These are phyloP conservation scores for Naganishia friedmannii DNA, from an alignment of 768 basidiomycete genomes.

Conservation along the genomic window DNA sequence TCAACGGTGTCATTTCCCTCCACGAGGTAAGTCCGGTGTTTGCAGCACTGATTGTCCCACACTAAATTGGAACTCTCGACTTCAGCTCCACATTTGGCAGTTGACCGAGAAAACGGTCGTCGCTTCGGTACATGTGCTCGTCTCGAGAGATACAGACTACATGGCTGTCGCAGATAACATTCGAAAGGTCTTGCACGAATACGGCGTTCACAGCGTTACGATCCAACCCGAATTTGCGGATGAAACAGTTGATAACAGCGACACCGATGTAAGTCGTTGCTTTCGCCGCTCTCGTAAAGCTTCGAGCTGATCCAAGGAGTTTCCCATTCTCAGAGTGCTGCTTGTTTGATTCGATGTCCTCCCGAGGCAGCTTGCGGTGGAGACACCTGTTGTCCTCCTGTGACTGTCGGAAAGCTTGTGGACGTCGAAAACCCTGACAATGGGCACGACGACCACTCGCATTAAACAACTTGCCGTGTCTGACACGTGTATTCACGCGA, in stretches of 20 bases:
- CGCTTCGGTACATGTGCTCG: slow-evolving; percentile 90
- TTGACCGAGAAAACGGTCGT: slow-evolving; percentile 91
- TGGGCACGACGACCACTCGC: slow-evolving; percentile 3
- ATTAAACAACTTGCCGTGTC: neutral
- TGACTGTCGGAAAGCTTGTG: slow-evolving; percentile 36
- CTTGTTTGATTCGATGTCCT: slow-evolving; percentile 50
- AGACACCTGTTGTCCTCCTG: slow-evolving; percentile 49
- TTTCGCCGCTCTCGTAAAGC: neutral
- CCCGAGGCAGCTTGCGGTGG: slow-evolving; percentile 46
- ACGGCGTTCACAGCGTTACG: slow-evolving; percentile 90
- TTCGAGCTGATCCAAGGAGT: neutral
- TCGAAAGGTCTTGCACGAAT: slow-evolving; percentile 75
- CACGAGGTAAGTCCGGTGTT: slow-evolving; percentile 56
- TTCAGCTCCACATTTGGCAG: slow-evolving; percentile 93
- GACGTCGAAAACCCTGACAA: slow-evolving; percentile 43
- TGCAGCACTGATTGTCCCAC: neutral
- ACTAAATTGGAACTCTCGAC: neutral
- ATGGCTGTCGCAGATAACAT: slow-evolving; percentile 85
- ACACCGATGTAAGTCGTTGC: neutral
- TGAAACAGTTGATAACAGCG: slow-evolving; percentile 17
- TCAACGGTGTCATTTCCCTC: slow-evolving; percentile 80
- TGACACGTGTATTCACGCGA: neutral
- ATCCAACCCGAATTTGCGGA: slow-evolving; percentile 74
- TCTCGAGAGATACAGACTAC: slow-evolving; percentile 77
- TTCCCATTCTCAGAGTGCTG: slow-evolving; percentile 34